Evolutionary conservation across 2,329 filamentous ascomycete genomes (phyloP).

Genomic region (Penicillium frequentans): DNA sequence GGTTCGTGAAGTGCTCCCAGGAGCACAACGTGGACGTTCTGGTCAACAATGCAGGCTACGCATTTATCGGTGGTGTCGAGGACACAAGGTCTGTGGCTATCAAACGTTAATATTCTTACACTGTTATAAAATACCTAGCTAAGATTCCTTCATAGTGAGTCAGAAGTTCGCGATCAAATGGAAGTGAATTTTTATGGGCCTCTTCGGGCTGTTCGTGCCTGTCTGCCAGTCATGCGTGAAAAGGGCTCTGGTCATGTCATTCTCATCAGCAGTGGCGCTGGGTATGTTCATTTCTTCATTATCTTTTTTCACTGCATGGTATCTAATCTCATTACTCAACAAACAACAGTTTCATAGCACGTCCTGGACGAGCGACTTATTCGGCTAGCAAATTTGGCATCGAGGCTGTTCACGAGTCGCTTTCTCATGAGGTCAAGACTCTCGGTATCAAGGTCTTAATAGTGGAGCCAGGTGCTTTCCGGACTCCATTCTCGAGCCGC

Average conservation of each 20-base stretch:
- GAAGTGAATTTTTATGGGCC: constrained; percentile 46
- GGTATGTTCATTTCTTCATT: constrained; percentile 33
- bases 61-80: constrained; percentile 20
- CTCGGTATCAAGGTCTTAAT: constrained; percentile 42
- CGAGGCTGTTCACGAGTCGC: constrained; percentile 41
- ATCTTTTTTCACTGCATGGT: background rate
- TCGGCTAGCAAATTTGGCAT: constrained; percentile 44
- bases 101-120: background rate
- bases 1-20: background rate
- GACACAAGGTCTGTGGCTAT: constrained; percentile 17
- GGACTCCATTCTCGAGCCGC: constrained; percentile 41
- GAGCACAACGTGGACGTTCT: constrained; percentile 7
- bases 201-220: constrained; percentile 38
- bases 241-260: constrained; percentile 40
- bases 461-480: constrained; percentile 46
- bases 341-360: constrained; percentile 21
- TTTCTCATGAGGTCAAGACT: constrained; percentile 36
- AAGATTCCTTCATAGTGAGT: constrained; percentile 7
- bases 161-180: constrained; percentile 17
- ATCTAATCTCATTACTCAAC: background rate
- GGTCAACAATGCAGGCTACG: constrained; percentile 19
- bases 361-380: constrained; percentile 27
- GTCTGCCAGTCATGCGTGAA: constrained; percentile 41
- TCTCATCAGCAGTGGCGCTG: constrained; percentile 51
- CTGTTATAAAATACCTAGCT: background rate